Base-by-base conservation (phyloP, 2,329 filamentous ascomycete species). In the Botryotinia convoluta region DNA sequence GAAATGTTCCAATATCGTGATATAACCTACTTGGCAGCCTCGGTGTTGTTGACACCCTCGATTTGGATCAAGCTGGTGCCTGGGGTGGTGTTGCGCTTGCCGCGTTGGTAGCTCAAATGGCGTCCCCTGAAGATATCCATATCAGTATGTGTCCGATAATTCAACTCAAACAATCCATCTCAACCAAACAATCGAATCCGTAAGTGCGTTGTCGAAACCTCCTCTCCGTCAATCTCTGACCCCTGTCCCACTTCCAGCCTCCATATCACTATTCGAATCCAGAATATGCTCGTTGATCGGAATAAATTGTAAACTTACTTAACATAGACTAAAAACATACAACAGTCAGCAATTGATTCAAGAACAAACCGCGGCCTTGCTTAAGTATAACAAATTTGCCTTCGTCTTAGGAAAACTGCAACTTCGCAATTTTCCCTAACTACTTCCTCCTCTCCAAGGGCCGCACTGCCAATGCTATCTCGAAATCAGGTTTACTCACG, bases 31-130 rank as follows among this genome's bases (percentile, higher is more conserved):
- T 91, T 93, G 86, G 96, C 95, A 84, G 92, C 93, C 82, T 93
- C 88, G 83, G 92, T 90, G 89, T 93, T 90, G 82, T 97, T 94
- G 82, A 98, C 96, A 85, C 95, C 95, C 90, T 99, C 95, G 83
- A 99, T 97, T 91, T 98, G 96, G 88, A 99, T 92, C 87, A 98
- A 89, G 84, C 93, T 93, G 82, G 93, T 97, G 87, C 92, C 91
- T 81, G 95, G 92, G 89, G 93, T 94, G 84, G 91, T 94, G 87
- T 89, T 92, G 87, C 93, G 93, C 89, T 97, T 95, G 85, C 92
- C 92, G 86, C 95, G 93, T 90, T 97, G 92, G 90, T 97, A 98
- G 88, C 92, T 95, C 87, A 98, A 88, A 91, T 98, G 95, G 87
- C 94, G 95, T 89, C 94, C 95, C 94, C 93, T 97, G 63, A 84